A percentile compares a stretch with the other conserved stretches of the same genome.
Evolutionary conservation across 495 filamentous ascomycete species (phyloP).

Genomic region (Annulohypoxylon moriforme): DNA sequence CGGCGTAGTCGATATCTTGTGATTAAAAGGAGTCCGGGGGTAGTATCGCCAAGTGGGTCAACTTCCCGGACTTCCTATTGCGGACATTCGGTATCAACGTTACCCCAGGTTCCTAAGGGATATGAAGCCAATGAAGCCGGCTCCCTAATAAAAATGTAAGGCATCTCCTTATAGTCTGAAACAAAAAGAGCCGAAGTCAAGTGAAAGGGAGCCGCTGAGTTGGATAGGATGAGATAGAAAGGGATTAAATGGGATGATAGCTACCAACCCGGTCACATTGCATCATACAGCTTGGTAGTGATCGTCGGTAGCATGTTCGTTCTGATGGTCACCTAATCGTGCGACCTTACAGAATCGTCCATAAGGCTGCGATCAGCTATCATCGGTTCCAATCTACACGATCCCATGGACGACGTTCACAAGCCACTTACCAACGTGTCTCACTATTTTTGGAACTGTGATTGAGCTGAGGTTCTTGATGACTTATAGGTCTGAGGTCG

Average conservation of each 20-base stretch:
- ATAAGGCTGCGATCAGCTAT: conserved; percentile 6
- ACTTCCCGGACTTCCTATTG: conserved; percentile 34
- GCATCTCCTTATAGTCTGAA: conserved; percentile 20
- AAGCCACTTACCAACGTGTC: not conserved
- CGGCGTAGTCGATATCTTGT: conserved; percentile 12
- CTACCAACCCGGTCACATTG: conserved; percentile 18
- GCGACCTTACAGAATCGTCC: conserved; percentile 19
- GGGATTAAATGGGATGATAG: conserved; percentile 13
- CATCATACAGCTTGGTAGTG: conserved; percentile 25
- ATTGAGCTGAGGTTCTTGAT: not conserved
- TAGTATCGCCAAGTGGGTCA: conserved; percentile 22
- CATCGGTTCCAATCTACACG: conserved; percentile 7
- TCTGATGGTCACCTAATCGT: conserved; percentile 18
- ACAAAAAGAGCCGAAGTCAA: conserved; percentile 34
- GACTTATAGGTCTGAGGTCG: not conserved
- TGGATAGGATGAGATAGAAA: conserved; percentile 13
- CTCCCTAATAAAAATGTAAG: not conserved
- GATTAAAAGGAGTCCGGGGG: conserved; percentile 12
- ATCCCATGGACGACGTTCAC: conserved; percentile 3
- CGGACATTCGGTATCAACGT: conserved; percentile 40
- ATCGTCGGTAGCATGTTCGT: conserved; percentile 41
- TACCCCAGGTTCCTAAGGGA: conserved; percentile 39
- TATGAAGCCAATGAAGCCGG: conserved; percentile 19
- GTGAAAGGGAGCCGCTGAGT: conserved; percentile 22
- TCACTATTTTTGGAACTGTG: not conserved